phyloP scores from a whole-genome alignment of 2,329 filamentous ascomycete genomes.

The Cercospora sp. region DNA sequence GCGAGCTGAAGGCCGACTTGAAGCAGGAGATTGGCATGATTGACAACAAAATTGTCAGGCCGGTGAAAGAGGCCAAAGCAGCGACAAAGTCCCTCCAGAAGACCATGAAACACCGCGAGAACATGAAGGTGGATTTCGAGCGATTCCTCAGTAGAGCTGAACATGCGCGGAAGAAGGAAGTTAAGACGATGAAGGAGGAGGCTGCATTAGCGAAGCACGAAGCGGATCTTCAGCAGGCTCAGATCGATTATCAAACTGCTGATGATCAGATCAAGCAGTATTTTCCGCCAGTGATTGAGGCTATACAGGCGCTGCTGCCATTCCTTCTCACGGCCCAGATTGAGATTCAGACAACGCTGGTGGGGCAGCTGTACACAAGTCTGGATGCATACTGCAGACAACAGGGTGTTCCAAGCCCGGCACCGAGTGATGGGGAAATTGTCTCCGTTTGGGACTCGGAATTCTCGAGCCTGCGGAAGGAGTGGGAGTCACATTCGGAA shows the following conservation, averaged over 20 bases:
- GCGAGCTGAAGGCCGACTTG: slow-evolving; percentile 70
- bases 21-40: slow-evolving; percentile 69
- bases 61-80: slow-evolving; percentile 68
- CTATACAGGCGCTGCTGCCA: slow-evolving; percentile 72
- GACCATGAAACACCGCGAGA: slow-evolving; percentile 80
- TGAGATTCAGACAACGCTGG: slow-evolving; percentile 72
- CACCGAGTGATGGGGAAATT: slow-evolving; percentile 71
- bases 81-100: slow-evolving; percentile 72
- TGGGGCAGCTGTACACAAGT: slow-evolving; percentile 76
- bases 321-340: slow-evolving; percentile 69
- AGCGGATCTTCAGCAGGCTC: slow-evolving; percentile 63
- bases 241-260: slow-evolving; percentile 69
- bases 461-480: slow-evolving; percentile 63
- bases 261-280: slow-evolving; percentile 72
- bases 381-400: slow-evolving; percentile 72
- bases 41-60: slow-evolving; percentile 67
- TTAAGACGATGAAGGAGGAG: slow-evolving; percentile 72
- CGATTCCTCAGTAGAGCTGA: slow-evolving; percentile 71
- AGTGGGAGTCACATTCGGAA: slow-evolving; percentile 63
- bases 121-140: slow-evolving; percentile 80
- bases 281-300: slow-evolving; percentile 69
- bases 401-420: slow-evolving; percentile 67
- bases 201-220: slow-evolving; percentile 69
- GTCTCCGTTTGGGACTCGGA: slow-evolving; percentile 64
- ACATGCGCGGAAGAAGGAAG: slow-evolving; percentile 67